Evolutionary conservation across 805 yeast species (phyloP), one percentile per base, ranked within the genome.

Genomic region (Yamadazyma nakazawae): DNA sequence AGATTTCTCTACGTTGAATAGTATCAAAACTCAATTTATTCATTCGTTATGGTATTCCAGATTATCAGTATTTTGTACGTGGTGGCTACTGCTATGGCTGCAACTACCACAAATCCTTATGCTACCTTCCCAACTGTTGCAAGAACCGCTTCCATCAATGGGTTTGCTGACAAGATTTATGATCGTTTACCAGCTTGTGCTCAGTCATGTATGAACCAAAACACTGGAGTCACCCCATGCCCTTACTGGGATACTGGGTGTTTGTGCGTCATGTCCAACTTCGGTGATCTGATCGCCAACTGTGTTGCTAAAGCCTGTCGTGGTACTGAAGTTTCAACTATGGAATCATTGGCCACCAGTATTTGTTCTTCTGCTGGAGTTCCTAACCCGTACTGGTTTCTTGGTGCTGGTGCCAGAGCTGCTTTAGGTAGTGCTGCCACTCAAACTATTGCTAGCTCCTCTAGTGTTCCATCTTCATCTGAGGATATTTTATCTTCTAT

Each of bases 231-330:
- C 40, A 67, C 74, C 25, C 74, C 74, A 41, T 70, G 76, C 51
- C 76, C 76, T 38, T 68, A 68, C 60, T 70, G 75, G 74, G 76
- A 70, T 56, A 63, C 74, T 42, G 76, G 76, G n/a, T 70, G 76
- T 57, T 62, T 70, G 42, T 70, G 76, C 63, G 68, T 68, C 34
- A 65, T 70, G 64, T 55, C 69, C 30, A 47, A 48, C 24, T 70
- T 62, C 53, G 62, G 55, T 34, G 61, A 60, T 18, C 40, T 44
- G 4, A 61, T 70, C 25, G 74, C 67, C 34, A 54, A 61, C 40
- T 70, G 75, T 63, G 67, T 75, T 26, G 68, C 61, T 26, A 52
- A 52, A 14, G 68, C 66, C 26, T 71, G 78, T 44, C 37, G 47
- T 21, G 73, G 74, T 49, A 36, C 45, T 16, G 66, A 67, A 16